A percentile compares a stretch with the other conserved stretches of the same genome.
phyloP scores from a whole-genome alignment of 2,329 filamentous ascomycete species.

The Aureobasidium sp. region DNA sequence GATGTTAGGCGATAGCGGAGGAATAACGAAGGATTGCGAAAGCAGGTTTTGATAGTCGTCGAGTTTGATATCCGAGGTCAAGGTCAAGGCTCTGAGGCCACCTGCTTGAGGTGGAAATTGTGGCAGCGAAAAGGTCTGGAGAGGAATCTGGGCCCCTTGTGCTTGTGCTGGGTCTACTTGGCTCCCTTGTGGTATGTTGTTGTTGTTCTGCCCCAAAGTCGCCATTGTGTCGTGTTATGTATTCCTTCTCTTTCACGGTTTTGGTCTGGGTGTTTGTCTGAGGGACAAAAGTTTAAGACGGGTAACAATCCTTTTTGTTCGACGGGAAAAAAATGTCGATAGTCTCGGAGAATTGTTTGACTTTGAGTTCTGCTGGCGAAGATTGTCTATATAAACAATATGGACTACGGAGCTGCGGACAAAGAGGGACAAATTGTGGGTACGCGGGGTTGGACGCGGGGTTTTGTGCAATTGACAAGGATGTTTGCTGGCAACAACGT shows the following conservation, averaged over 20 bases:
- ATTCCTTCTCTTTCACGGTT: neutral
- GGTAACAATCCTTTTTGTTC: neutral
- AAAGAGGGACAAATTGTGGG: slow-evolving; percentile 13
- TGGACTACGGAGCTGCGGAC: slow-evolving; percentile 10
- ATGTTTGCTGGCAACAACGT: neutral
- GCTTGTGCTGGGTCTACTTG: slow-evolving; percentile 25
- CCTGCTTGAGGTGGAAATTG: slow-evolving; percentile 38
- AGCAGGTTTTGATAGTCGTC: slow-evolving; percentile 39
- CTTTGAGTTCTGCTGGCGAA: neutral
- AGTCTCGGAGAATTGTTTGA: neutral
- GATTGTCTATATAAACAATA: neutral
- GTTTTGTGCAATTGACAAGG: neutral
- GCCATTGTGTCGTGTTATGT: slow-evolving; percentile 7
- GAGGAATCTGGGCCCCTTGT: slow-evolving; percentile 41
- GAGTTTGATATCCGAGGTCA: slow-evolving; percentile 44
- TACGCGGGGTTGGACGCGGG: slow-evolving; percentile 12
- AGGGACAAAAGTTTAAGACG: neutral
- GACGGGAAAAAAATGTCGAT: neutral
- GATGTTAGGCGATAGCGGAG: slow-evolving; percentile 34
- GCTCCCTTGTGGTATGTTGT: slow-evolving; percentile 15
- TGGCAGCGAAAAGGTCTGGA: slow-evolving; percentile 40
- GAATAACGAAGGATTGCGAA: slow-evolving; percentile 29
- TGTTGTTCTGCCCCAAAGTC: neutral
- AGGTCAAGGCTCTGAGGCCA: slow-evolving; percentile 38
- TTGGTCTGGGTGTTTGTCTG: neutral